Percentiles rank a stretch among this genome's conserved stretches.
Evolutionary conservation across 148 eudicot species (phyloP).

Genomic region (Dianthus caryophyllus): DNA sequence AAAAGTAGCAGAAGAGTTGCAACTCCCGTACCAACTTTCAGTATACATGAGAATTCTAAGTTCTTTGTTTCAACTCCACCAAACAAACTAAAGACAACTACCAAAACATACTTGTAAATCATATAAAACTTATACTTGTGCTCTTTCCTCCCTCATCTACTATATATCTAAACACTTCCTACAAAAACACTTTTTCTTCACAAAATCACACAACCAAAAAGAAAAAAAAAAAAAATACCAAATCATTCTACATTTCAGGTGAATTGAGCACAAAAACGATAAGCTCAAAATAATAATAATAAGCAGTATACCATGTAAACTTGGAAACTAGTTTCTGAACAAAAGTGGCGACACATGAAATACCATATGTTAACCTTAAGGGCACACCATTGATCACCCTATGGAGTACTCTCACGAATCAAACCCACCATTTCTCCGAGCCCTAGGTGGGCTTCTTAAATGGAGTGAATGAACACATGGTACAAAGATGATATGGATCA

Average conservation of each 20-base stretch:
- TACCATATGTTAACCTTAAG: conserved; percentile 60
- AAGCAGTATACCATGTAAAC: conserved; percentile 19
- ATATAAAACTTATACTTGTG: not conserved
- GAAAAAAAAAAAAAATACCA: not conserved
- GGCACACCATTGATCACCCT: conserved; percentile 42
- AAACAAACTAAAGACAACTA: conserved; percentile 34
- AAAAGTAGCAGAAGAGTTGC: conserved; percentile 14
- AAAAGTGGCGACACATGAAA: conserved; percentile 17
- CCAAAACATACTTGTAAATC: conserved; percentile 20
- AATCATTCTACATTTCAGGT: conserved; percentile 2
- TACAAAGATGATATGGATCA: conserved; percentile 35
- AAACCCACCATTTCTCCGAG: conserved; percentile 33
- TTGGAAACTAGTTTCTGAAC: conserved; percentile 22
- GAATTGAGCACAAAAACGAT: conserved; percentile 6
- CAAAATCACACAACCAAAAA: not conserved
- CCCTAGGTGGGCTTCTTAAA: conserved; percentile 60
- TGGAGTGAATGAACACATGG: conserved; percentile 32
- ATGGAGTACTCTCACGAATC: conserved; percentile 40
- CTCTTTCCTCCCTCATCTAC: not conserved
- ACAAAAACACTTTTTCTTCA: conserved; percentile 15
- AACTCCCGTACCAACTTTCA: conserved; percentile 27
- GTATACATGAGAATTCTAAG: conserved; percentile 2
- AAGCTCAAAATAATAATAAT: not conserved
- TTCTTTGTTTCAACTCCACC: conserved; percentile 36
- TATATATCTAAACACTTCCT: conserved; percentile 1